Conservation (phyloP, 257 asterid genomes). For the Capsicum rhomboideum region DNA sequence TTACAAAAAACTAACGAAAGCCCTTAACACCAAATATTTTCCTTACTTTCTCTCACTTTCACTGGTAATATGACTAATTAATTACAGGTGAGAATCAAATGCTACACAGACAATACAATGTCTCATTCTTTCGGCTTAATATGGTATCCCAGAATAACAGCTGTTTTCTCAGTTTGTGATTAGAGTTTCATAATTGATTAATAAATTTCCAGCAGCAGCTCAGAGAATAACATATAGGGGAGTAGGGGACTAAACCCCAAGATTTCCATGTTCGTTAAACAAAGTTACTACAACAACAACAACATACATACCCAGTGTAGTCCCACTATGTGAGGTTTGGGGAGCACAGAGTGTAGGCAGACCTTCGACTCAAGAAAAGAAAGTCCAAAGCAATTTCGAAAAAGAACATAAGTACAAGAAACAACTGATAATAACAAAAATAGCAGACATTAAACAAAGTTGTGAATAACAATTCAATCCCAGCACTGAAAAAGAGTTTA, state of each 20-base stretch:
- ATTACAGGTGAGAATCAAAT: background rate
- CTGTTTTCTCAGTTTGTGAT: background rate
- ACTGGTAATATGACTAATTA: background rate
- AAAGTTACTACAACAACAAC: too few species aligned
- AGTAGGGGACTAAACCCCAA: background rate
- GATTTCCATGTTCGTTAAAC: background rate
- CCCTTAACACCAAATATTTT: background rate
- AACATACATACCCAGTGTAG: too few species aligned
- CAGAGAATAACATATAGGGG: background rate
- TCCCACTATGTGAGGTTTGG: too few species aligned
- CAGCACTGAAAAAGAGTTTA: background rate
- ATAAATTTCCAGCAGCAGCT: background rate
- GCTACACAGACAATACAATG: background rate
- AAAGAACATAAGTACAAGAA: too few species aligned
- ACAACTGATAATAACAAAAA: too few species aligned
- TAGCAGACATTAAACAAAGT: background rate
- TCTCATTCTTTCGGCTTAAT: background rate
- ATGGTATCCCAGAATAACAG: background rate
- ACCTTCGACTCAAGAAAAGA: too few species aligned
- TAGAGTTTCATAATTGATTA: too few species aligned
- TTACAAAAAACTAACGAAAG: background rate
- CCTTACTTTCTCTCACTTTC: background rate
- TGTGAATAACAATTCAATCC: background rate
- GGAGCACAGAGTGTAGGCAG: too few species aligned
- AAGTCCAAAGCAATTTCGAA: too few species aligned